Percentiles rank a stretch among this genome's conserved stretches.
phyloP scores from a whole-genome alignment of 2,329 filamentous ascomycete genomes.

The Amylocarpus encephaloides region DNA sequence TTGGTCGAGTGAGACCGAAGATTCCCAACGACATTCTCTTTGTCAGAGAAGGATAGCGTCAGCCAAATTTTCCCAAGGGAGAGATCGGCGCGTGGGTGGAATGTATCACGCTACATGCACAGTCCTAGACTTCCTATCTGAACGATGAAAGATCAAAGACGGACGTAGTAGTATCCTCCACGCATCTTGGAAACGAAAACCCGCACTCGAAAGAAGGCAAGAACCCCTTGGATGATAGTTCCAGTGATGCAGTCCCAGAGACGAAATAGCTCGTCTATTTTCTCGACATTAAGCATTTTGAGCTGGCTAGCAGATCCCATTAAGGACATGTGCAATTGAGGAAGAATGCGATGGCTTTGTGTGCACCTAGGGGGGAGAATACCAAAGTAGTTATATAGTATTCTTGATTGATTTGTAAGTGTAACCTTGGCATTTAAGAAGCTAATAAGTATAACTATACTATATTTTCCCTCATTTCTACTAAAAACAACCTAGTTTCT shows the following conservation, averaged over 20 bases:
- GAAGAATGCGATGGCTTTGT: constrained; percentile 13
- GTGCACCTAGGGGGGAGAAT: constrained; percentile 16
- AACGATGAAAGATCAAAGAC: constrained; percentile 11
- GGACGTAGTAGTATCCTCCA: constrained; percentile 14
- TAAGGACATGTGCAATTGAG: constrained; percentile 12
- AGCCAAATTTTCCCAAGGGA: constrained; percentile 10
- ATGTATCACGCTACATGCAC: constrained; percentile 11
- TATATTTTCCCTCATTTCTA: too few relatives aligned
- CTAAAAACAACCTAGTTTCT: too few relatives aligned
- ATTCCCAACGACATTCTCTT: constrained; percentile 18
- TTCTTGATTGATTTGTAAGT: too few relatives aligned
- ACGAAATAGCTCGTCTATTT: constrained; percentile 19
- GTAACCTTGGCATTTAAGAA: too few relatives aligned
- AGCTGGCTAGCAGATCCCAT: constrained; percentile 14
- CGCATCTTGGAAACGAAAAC: constrained; percentile 14
- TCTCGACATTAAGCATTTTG: constrained; percentile 19
- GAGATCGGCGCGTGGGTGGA: constrained; percentile 14
- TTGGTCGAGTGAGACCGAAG: constrained; percentile 11
- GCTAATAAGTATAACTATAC: too few relatives aligned
- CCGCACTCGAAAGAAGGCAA: neutral
- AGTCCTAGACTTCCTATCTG: constrained; percentile 15
- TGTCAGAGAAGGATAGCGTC: constrained; percentile 16
- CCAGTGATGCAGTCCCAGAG: constrained; percentile 6
- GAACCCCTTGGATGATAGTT: neutral
- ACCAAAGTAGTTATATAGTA: too few relatives aligned